Conservation (phyloP, 176 grass and related monocot genomes). For the Cenchrus fungigraminus region DNA sequence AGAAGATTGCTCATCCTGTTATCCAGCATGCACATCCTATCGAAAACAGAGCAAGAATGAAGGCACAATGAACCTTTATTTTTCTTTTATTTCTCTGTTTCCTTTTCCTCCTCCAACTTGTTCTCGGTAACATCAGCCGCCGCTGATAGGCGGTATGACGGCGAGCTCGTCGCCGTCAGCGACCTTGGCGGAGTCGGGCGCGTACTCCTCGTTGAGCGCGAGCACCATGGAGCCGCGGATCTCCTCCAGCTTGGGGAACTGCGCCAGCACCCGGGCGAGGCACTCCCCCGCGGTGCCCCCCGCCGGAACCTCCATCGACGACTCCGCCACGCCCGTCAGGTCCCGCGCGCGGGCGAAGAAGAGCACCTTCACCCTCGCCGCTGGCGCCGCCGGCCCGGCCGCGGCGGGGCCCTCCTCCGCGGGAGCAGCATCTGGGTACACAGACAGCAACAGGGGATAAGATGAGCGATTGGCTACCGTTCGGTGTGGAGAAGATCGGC, state of each 20-base stretch:
- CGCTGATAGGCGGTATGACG: slow-evolving; percentile 90
- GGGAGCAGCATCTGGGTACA: slow-evolving; percentile 29
- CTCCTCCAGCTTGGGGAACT: slow-evolving; percentile 81
- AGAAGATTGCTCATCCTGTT: not conserved
- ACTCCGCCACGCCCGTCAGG: slow-evolving; percentile 61
- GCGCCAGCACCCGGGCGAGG: slow-evolving; percentile 54
- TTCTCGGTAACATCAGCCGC: slow-evolving; percentile 46
- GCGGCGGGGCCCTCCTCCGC: not conserved
- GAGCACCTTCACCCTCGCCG: slow-evolving; percentile 66
- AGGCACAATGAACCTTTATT: slow-evolving; percentile 22
- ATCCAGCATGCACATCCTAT: not conserved
- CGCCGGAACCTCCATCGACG: slow-evolving; percentile 51
- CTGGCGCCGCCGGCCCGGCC: not conserved
- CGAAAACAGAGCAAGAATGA: not conserved
- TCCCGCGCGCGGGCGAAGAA: slow-evolving; percentile 91
- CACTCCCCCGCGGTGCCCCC: slow-evolving; percentile 74
- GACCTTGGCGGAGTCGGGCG: slow-evolving; percentile 61
- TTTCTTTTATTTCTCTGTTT: not conserved
- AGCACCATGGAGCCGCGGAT: slow-evolving; percentile 80
- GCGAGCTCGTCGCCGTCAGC: slow-evolving; percentile 75
- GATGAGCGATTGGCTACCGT: not conserved
- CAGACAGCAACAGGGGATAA: not conserved
- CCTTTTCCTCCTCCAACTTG: not conserved
- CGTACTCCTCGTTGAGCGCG: slow-evolving; percentile 88
- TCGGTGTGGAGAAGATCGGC: not conserved